Base-by-base conservation (phyloP, 2,329 filamentous ascomycete species). In the Neofusicoccum laricinum region DNA sequence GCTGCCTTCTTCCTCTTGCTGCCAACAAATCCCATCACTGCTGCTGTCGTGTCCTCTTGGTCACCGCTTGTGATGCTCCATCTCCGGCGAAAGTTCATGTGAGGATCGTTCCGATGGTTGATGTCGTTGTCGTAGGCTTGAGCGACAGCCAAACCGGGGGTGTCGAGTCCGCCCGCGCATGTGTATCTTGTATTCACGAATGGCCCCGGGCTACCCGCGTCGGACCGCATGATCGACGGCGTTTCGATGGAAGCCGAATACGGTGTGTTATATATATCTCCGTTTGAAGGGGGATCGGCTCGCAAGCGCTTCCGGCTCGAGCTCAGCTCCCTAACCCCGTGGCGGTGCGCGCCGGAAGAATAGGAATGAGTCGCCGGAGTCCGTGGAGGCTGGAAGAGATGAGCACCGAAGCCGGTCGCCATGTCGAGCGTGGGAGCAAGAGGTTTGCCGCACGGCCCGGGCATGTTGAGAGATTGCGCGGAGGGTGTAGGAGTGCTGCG, bases 111-210 rank as follows among this genome's bases (percentile, higher is more conserved):
- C 40, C 61, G 61, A 32, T 43, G 61, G 65, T 77, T 78, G 55
- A 78, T 73, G 71, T 82, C 80, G 36, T 73, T 73, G 67, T 79
- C 76, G 21, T 79, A 75, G n/a, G 71, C 71, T 36, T 75, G 72
- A 25, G 76, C 73, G 11, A 74, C 68, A 51, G 75, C 71, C 21
- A 77, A 68, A 19, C 77, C 75, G 14, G 81, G 80, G 10, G 77
- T 80, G 64, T 85, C 82, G 70, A 82, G 73, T 1, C 82, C 83
- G 43, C 80, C 81, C 40, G 81, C 81, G 4, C 85, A 73, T 19
- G 74, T 73, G 71, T 85, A 85, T 67, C 76, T 77, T 53, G 84
- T 82, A 71, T 84, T 83, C 14, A 83, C 82, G 57, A 83, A 77
- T 2, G 78, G 78, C 32, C 75, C 73, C 15, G 81, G 81, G 63